Base-by-base conservation (phyloP, 1,139 yeast genomes). In the Meyerozyma carpophila region DNA sequence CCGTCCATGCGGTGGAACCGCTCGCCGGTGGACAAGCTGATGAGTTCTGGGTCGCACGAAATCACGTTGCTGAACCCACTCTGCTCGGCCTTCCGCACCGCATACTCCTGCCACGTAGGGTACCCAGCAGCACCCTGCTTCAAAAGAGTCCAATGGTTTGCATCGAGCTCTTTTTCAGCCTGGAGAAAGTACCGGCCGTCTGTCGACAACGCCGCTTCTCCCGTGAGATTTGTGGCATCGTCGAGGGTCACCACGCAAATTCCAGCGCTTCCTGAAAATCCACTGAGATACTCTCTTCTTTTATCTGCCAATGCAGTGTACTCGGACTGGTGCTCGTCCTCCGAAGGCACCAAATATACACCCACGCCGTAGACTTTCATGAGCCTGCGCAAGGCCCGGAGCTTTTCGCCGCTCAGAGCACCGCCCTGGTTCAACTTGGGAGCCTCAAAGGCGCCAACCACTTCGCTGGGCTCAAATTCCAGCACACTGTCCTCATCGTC, bases 251-350 rank as follows among this genome's bases (percentile, higher is more conserved):
- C 66, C 10, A 79, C 65, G 2, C 80, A 81, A 20, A 77, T 59
- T 9, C 84, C 84, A 8, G 82, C 79, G 53, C 81, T 74, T 1
- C 84, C 84, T 2, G 80, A 73, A 50, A 79, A 79, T 0, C 79
- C 83, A 14, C 74, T 59, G 13, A 79, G 66, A 49, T 52, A 79
- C 48, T 69, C 79, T 44, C 82, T 61, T 43, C 82, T 62, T 43
- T 68, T 75, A 47, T 79, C 83, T 2, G 78, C 68, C 14, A 65
- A 56, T 0, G 81, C 70, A 0, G 81, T 75, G 49, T 76, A 71
- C 48, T 79, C 83, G 11, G 79, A 70, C 49, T 73, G 81, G 53
- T 79, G 84, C 47, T 77, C 81, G 54, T 79, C 84, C 52, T 76
- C 82, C n/a, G 79, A 73, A 2, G 84, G 82, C 7, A 79, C 63